Base-by-base conservation (phyloP, 805 yeast genomes). In the Ogataea minuta region DNA sequence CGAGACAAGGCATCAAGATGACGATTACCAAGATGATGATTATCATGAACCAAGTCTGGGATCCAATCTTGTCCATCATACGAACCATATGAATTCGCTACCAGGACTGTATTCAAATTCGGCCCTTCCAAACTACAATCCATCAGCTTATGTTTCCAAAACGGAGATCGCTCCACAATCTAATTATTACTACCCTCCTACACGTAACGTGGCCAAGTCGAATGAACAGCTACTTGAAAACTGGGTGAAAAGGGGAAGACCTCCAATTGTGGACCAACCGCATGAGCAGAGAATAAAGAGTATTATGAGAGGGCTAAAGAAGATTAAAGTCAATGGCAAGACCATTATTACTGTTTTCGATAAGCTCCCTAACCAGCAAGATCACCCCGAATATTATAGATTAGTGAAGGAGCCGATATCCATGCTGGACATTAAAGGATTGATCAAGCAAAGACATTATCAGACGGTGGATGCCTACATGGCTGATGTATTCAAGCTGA, bases 271-370 rank as follows among this genome's bases (percentile, higher is more conserved):
- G 34, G 95, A 86, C 60, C 83, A 80, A 57, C 95, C 95, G 5
- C 90, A 84, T 61, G 97, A 93, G 63, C 88, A 88, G 56, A 72
- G 97, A 47, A 89, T 91, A 63, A 90, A 91, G 61, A 80, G 87
- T 49, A 81, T 93, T 26, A 66, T 93, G 70, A 79, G 95, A 59
- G 80, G 77, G 34, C 69, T 93, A 56, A 85, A 89, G 55, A 85
- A 85, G 56, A 81, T 84, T 43, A 74, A 77, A 31, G 66, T 74
- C 24, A 63, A 85, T 29, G 74, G 81, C n/a, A 56, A 69, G 12
- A 60, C 64, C 4, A 54, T 60, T 28, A 58, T 59, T 30, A 58
- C 64, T 4, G 75, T 76, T 48, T 89, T 90, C 63, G 97, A 91
- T 49, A 81, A 80, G 57, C 68, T 90, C 34, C 96, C 97, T 1